Evolutionary conservation across 495 filamentous ascomycete species (phyloP).

Genomic region (Schizothecium vesticola): DNA sequence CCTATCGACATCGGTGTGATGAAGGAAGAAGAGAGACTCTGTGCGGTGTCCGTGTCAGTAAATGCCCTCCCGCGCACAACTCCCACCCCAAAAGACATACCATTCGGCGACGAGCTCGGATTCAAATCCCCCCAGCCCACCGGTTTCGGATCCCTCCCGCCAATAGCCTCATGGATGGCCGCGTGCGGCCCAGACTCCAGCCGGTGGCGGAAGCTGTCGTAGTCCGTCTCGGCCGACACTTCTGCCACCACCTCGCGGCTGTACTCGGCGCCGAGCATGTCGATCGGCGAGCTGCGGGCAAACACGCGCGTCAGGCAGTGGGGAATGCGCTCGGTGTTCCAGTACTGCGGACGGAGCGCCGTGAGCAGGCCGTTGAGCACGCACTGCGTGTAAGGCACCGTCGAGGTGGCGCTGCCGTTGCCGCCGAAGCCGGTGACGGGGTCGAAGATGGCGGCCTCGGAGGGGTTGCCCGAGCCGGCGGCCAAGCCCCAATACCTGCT

Average conservation of each 20-base stretch:
- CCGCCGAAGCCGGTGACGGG: conserved; percentile 8
- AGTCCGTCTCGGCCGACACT: not conserved
- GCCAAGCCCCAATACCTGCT: conserved; percentile 2
- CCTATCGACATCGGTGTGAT: conserved; percentile 6
- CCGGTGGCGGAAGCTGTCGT: not conserved
- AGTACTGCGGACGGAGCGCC: not conserved
- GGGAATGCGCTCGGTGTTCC: not conserved
- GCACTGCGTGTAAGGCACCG: not conserved
- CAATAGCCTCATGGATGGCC: not conserved
- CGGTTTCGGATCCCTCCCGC: not conserved
- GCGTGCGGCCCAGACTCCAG: not conserved
- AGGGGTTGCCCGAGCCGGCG: not conserved
- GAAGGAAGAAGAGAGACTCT: conserved; percentile 7
- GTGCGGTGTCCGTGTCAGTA: not conserved
- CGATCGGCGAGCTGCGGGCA: not conserved
- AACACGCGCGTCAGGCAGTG: conserved; percentile 1
- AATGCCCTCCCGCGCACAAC: too few species aligned
- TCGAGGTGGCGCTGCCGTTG: conserved; percentile 1
- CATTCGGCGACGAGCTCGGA: conserved; percentile 2
- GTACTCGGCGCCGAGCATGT: not conserved
- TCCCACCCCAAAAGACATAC: not conserved
- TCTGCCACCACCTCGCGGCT: not conserved
- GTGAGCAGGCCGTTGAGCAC: conserved; percentile 1
- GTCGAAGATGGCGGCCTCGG: conserved; percentile 4
- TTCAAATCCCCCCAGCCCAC: conserved; percentile 1